Conservation (phyloP, 192 early-diverging fungal species). For the Piromyces finnis region DNA sequence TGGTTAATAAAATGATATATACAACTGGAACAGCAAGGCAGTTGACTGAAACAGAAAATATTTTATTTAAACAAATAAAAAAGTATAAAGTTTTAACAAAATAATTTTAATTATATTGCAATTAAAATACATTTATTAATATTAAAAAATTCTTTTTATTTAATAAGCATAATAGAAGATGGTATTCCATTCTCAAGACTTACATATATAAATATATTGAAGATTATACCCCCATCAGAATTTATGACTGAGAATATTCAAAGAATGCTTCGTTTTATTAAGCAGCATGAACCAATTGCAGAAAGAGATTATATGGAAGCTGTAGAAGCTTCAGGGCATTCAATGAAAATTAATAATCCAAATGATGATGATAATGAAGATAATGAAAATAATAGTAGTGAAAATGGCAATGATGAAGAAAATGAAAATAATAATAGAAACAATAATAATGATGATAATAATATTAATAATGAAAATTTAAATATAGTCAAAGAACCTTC, state of each 20-base stretch:
- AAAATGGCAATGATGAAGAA: conserved; percentile 6
- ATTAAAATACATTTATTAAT: too few species aligned
- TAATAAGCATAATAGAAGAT: conserved; percentile 18
- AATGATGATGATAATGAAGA: neutral
- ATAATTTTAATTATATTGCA: too few species aligned
- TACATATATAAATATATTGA: conserved; percentile 23
- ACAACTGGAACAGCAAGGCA: conserved; percentile 9
- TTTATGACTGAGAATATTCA: conserved; percentile 35
- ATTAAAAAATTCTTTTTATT: neutral
- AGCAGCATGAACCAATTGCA: conserved; percentile 19
- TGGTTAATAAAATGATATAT: conserved; percentile 21
- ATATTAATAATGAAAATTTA: neutral
- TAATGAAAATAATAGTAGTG: neutral
- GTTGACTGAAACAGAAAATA: conserved; percentile 10
- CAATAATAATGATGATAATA: neutral
- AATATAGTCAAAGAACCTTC: too few species aligned
- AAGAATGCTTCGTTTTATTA: conserved; percentile 31
- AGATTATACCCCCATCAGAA: conserved; percentile 20
- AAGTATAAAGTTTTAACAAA: too few species aligned
- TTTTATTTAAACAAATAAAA: conserved; percentile 19
- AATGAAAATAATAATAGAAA: neutral
- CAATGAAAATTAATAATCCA: neutral
- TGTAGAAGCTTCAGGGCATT: conserved; percentile 8
- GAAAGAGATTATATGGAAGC: conserved; percentile 32
- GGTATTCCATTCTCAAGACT: conserved; percentile 15